A percentile compares a stretch with the other conserved stretches of the same genome.
Evolutionary conservation across 495 filamentous ascomycete species (phyloP).

Genomic region (Lophium mytilinum): DNA sequence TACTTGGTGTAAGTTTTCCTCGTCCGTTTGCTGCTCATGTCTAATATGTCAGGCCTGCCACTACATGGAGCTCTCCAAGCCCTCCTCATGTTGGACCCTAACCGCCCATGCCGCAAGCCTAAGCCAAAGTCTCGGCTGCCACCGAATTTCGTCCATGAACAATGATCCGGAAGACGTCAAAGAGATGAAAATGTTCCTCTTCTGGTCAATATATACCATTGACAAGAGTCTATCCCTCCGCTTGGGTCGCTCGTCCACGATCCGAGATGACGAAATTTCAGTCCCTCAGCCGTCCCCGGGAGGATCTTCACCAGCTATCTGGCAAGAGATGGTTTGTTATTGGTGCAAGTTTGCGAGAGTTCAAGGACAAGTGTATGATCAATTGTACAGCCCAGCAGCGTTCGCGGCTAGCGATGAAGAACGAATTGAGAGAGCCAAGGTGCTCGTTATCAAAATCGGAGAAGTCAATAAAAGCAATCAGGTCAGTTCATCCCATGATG

Average conservation of each 20-base stretch:
- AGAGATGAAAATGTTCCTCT: slow-evolving; percentile 37
- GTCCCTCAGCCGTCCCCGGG: slow-evolving; percentile 28
- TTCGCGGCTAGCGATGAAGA: slow-evolving; percentile 9
- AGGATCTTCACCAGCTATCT: neutral
- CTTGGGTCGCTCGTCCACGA: slow-evolving; percentile 50
- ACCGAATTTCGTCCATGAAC: slow-evolving; percentile 48
- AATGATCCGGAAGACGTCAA: slow-evolving; percentile 35
- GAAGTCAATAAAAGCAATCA: neutral
- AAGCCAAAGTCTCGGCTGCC: slow-evolving; percentile 57
- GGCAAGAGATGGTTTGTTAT: slow-evolving; percentile 7
- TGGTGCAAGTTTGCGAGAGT: slow-evolving; percentile 21
- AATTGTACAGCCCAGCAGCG: slow-evolving; percentile 25
- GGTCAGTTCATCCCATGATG: too few species aligned
- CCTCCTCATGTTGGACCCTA: slow-evolving; percentile 55
- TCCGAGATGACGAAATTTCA: slow-evolving; percentile 60
- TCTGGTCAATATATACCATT: slow-evolving; percentile 57
- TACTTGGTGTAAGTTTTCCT: slow-evolving; percentile 45
- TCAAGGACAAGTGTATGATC: slow-evolving; percentile 21
- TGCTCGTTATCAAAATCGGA: slow-evolving; percentile 8
- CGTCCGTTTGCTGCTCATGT: neutral
- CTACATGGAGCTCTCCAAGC: slow-evolving; percentile 55
- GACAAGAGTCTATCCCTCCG: slow-evolving; percentile 57
- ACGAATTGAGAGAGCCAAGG: slow-evolving; percentile 7
- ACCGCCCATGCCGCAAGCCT: slow-evolving; percentile 49
- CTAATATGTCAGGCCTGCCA: slow-evolving; percentile 21